Percentiles rank a stretch among this genome's conserved stretches.
These are phyloP conservation scores for Dothideomycetes sp. DNA, from an alignment of 2,329 filamentous ascomycete species.

Conservation along the genomic window DNA sequence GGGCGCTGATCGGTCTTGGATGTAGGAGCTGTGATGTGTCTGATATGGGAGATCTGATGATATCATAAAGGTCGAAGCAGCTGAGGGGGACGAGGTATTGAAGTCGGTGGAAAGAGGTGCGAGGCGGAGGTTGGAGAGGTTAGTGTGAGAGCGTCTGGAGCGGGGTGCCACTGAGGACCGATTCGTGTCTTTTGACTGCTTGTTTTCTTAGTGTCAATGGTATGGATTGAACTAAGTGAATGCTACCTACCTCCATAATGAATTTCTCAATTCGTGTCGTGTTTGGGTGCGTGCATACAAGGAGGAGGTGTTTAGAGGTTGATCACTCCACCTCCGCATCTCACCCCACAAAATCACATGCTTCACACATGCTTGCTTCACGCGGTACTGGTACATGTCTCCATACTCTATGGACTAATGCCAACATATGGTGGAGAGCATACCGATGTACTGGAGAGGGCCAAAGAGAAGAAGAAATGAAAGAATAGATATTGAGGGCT, in stretches of 20 bases:
- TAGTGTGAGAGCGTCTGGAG: slow-evolving; percentile 45
- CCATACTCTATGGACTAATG: too few species aligned
- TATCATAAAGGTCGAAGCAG: too few species aligned
- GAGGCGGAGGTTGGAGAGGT: slow-evolving; percentile 49
- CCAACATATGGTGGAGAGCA: too few species aligned
- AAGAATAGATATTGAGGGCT: too few species aligned
- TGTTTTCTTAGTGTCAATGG: background rate
- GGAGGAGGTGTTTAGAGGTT: background rate
- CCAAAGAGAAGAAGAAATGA: too few species aligned
- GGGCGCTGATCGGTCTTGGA: slow-evolving; percentile 36
- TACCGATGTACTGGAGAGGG: too few species aligned
- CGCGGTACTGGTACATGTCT: too few species aligned
- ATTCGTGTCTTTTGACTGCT: background rate
- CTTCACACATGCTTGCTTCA: too few species aligned
- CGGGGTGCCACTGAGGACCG: slow-evolving; percentile 8
- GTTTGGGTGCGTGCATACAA: background rate
- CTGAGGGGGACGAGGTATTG: slow-evolving; percentile 15
- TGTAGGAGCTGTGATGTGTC: slow-evolving; percentile 32
- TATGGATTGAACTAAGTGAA: too few species aligned
- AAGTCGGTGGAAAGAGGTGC: slow-evolving; percentile 43
- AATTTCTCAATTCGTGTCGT: background rate
- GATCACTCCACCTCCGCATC: background rate
- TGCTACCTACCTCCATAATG: background rate
- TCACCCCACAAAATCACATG: too few species aligned
- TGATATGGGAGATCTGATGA: slow-evolving; percentile 21